A percentile compares a stretch with the other conserved stretches of the same genome.
Evolutionary conservation across 2,329 filamentous ascomycete genomes (phyloP).

Genomic region (Xylariomycetidae sp.): DNA sequence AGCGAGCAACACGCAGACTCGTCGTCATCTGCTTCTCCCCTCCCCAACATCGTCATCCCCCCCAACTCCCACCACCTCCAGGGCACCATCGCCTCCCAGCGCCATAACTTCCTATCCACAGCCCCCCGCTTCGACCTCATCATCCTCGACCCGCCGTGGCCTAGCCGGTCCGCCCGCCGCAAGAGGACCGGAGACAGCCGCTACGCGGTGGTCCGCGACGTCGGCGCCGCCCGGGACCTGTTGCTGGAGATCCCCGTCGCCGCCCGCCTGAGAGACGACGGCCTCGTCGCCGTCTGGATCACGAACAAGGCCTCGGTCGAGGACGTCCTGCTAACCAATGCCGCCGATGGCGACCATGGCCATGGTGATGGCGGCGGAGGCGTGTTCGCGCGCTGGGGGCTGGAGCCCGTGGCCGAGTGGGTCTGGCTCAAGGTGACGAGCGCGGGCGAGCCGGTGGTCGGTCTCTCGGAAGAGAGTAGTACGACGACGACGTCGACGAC

Average conservation of each 20-base stretch:
- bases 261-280: constrained; percentile 45
- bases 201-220: constrained; percentile 44
- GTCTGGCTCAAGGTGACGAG: constrained; percentile 71
- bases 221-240: constrained; percentile 43
- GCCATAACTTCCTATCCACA: constrained; percentile 34
- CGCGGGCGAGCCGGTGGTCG: constrained; percentile 59
- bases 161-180: constrained; percentile 67
- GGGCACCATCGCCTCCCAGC: constrained; percentile 41
- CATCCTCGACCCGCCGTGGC: constrained; percentile 76
- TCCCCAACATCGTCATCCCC: constrained; percentile 35
- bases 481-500: too few relatives aligned
- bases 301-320: constrained; percentile 65
- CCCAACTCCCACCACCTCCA: constrained; percentile 39
- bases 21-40: constrained; percentile 6
- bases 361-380: too few relatives aligned
- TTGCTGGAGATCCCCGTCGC: constrained; percentile 54
- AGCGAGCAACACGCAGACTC: constrained; percentile 4
- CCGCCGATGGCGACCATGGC: too few relatives aligned
- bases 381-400: constrained; percentile 62
- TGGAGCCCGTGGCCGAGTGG: constrained; percentile 67
- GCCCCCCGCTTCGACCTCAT: constrained; percentile 61
- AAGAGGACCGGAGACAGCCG: constrained; percentile 45
- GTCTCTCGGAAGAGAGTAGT: too few relatives aligned
- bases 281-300: constrained; percentile 69
- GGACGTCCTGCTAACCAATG: constrained; percentile 48